Percentiles rank a stretch among this genome's conserved stretches.
Conservation (phyloP, 2,329 filamentous ascomycete species). For the Monilinia laxa region DNA sequence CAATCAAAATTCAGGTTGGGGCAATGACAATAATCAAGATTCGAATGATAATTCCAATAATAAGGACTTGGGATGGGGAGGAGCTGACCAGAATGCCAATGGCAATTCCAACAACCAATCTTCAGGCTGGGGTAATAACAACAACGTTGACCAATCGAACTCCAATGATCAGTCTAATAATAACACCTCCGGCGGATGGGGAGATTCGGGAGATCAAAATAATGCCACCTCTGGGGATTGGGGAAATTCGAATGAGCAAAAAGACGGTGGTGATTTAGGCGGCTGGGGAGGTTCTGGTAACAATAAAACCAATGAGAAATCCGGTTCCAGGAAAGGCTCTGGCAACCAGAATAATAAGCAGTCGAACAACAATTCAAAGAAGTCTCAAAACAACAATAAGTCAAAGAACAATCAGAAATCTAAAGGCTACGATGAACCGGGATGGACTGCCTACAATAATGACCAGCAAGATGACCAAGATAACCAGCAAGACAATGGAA, state of each 20-base stretch:
- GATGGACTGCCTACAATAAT: conserved; percentile 1
- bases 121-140: conserved; percentile 16
- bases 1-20: conserved; percentile 14
- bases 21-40: conserved; percentile 10
- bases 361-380: conserved; percentile 6
- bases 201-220: background rate
- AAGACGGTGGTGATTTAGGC: conserved; percentile 12
- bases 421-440: conserved; percentile 7
- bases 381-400: background rate
- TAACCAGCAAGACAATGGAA: background rate
- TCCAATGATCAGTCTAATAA: conserved; percentile 8
- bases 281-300: conserved; percentile 24
- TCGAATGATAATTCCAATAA: conserved; percentile 20
- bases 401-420: background rate
- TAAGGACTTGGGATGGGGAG: conserved; percentile 6
- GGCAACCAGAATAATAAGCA: conserved; percentile 5
- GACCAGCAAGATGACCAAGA: background rate
- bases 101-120: conserved; percentile 3
- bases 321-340: conserved; percentile 25
- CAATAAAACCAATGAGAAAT: conserved; percentile 19
- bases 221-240: background rate
- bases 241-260: conserved; percentile 5
- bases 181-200: conserved; percentile 26
- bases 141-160: conserved; percentile 1
- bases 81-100: conserved; percentile 12